Conservation (phyloP, 306 rosid species). For the Lithocarpus polystachyus region DNA sequence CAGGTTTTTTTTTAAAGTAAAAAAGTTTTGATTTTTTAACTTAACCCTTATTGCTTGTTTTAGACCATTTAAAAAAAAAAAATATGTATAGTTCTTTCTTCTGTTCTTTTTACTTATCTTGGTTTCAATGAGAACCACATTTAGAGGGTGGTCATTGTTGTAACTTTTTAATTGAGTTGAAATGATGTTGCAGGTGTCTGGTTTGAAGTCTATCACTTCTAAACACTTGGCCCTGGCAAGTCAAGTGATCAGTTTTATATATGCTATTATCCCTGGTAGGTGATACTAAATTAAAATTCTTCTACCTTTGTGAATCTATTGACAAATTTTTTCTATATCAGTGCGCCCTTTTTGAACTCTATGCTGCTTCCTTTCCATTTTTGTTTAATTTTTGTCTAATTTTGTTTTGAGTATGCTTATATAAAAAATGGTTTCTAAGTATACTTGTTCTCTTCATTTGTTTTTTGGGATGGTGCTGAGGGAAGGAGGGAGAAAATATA, state of each 20-base stretch:
- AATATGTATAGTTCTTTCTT: neutral
- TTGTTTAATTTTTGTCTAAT: neutral
- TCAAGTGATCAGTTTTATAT: conserved; percentile 88
- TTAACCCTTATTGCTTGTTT: neutral
- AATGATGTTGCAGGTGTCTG: conserved; percentile 74
- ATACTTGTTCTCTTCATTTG: neutral
- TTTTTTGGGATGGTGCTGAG: neutral
- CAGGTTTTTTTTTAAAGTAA: neutral
- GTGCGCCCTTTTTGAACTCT: neutral
- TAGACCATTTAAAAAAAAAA: neutral
- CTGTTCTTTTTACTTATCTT: neutral
- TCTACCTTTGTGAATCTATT: conserved; percentile 9
- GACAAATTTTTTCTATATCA: neutral
- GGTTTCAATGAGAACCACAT: conserved; percentile 17
- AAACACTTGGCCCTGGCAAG: conserved; percentile 99
- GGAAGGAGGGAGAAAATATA: neutral
- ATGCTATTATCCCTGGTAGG: conserved; percentile 89
- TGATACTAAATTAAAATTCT: conserved; percentile 6
- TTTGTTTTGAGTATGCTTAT: neutral
- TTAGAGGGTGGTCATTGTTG: conserved; percentile 19
- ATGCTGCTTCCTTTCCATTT: neutral
- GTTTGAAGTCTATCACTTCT: conserved; percentile 98
- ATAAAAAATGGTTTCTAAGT: neutral
- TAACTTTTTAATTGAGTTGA: conserved; percentile 24
- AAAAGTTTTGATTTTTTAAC: neutral